A percentile compares a stretch with the other conserved stretches of the same genome.
These are phyloP conservation scores for Neurospora sp. DNA, from an alignment of 495 filamentous ascomycete species.

Conservation along the genomic window DNA sequence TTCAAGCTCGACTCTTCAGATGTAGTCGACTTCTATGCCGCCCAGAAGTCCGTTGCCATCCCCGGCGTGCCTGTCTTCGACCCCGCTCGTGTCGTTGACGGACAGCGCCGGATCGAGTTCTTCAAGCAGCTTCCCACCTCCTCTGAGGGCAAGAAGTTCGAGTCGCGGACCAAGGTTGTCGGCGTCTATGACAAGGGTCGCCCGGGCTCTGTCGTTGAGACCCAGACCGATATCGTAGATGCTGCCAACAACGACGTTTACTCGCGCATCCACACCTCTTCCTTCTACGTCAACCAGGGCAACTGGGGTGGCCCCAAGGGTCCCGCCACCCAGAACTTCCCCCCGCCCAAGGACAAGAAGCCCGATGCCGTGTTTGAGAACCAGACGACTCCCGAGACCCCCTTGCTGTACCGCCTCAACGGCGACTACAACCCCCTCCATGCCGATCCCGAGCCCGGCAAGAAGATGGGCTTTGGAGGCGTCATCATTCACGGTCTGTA, in stretches of 20 bases:
- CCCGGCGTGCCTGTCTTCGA: conserved; percentile 74
- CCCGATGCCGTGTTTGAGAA: conserved; percentile 65
- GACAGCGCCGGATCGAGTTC: conserved; percentile 71
- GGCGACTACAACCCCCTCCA: conserved; percentile 91
- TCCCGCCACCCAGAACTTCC: conserved; percentile 62
- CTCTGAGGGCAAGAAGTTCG: conserved; percentile 61
- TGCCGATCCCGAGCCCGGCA: conserved; percentile 69
- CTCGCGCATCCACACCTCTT: conserved; percentile 52
- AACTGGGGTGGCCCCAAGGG: conserved; percentile 89
- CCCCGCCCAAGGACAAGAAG: conserved; percentile 57
- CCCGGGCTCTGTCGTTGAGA: conserved; percentile 71
- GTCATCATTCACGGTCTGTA: conserved; percentile 82
- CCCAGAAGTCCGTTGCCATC: conserved; percentile 48
- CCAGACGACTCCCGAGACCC: conserved; percentile 58
- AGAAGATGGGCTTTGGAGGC: conserved; percentile 84
- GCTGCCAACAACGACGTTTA: conserved; percentile 60
- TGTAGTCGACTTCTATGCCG: conserved; percentile 78
- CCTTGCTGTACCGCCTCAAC: conserved; percentile 72
- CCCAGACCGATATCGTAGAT: conserved; percentile 67
- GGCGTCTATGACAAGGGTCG: conserved; percentile 92
- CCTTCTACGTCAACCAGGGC: conserved; percentile 77
- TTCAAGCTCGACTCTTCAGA: conserved; percentile 74
- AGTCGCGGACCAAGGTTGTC: conserved; percentile 68
- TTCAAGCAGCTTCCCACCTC: conserved; percentile 67
- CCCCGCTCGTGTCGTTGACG: conserved; percentile 64